These are phyloP conservation scores for Emericellopsis atlantica DNA, from an alignment of 2,329 filamentous ascomycete species.

Conservation along the genomic window DNA sequence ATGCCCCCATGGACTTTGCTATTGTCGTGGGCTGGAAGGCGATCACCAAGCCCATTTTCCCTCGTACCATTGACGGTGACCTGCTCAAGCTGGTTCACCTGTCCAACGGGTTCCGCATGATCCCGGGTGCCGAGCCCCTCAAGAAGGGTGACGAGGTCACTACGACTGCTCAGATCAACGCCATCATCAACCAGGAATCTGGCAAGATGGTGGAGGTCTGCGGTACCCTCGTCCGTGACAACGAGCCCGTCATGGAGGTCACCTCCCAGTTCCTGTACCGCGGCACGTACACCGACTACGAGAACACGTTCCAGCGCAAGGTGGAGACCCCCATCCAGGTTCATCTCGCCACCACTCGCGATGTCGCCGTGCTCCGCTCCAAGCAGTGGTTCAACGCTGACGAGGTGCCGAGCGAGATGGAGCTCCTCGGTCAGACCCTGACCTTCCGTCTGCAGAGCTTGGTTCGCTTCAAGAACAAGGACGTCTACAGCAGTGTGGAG, in stretches of 20 bases:
- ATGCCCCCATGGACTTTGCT: constrained; percentile 96
- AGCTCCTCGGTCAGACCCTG: constrained; percentile 83
- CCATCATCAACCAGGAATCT: constrained; percentile 94
- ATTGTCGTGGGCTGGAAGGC: constrained; percentile 99
- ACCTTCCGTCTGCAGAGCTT: constrained; percentile 93
- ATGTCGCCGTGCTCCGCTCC: constrained; percentile 84
- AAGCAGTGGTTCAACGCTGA: constrained; percentile 98
- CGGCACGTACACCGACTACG: constrained; percentile 80
- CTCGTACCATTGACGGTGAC: constrained; percentile 89
- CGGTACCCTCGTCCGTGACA: constrained; percentile 80
- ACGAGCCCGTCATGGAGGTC: constrained; percentile 88
- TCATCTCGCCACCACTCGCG: constrained; percentile 74
- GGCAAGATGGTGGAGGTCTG: constrained; percentile 99
- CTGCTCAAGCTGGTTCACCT: constrained; percentile 91
- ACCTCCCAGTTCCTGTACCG: constrained; percentile 98
- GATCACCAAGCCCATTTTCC: constrained; percentile 98
- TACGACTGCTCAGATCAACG: constrained; percentile 91
- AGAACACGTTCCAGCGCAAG: constrained; percentile 99
- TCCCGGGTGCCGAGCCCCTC: constrained; percentile 84
- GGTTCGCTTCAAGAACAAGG: constrained; percentile 89
- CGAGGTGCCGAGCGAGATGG: constrained; percentile 53
- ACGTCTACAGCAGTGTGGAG: constrained; percentile 80
- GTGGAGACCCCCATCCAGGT: constrained; percentile 90
- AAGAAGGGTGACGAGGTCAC: constrained; percentile 91
- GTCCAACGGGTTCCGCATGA: constrained; percentile 97